Base-by-base conservation (phyloP, 805 yeast genomes). In the Nakazawaea pomicola region DNA sequence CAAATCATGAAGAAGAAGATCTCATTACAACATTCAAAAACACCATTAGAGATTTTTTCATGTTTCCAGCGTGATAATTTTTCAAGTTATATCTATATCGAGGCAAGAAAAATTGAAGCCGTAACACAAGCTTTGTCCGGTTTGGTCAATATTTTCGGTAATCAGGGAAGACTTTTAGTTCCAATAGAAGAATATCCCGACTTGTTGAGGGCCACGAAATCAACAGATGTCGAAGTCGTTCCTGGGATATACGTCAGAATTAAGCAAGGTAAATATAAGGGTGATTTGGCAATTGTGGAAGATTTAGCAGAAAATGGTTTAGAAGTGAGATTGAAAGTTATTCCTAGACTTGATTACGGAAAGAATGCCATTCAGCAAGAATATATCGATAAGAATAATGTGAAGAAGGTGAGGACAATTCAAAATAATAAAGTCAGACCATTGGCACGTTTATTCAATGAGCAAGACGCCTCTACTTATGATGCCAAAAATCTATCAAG, bases 141-240 rank as follows among this genome's bases (percentile, higher is more conserved):
- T 63, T 74, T 93, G 58, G 91, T 93, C 25, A 90, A 89, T 61
- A 81, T 91, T 27, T 93, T 83, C 52, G 56, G 74, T 20, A 50
- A 53, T 29, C 56, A 67, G 33, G 83, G 83, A 54, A 85, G 86
- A 62, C 72, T 90, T 38, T 70, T 91, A 46, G 96, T 93, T 36
- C 99, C 99, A 5, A 93, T 93, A 44, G 87, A 86, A 59, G 99
- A 93, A 64, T 85, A 89, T 60, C 96, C 96, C 2, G 95, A 90
- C 60, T 70, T 93, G 54, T 71, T 93, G 58, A 84, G 95, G 56
- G 96, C 95, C 43, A 86, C 80, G 41, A 88, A 84, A 61, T 78
- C 95, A 0, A 76, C 87, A 40, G 98, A 90, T 53, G 83, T 88
- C 19, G 90, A 87, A 53, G 67, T 93, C 18, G 82, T 81, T 35